Evolutionary conservation across 1,284 basidiomycete genomes (phyloP), one percentile per base, ranked within the genome.

Genomic region (Naganishia cerealis): DNA sequence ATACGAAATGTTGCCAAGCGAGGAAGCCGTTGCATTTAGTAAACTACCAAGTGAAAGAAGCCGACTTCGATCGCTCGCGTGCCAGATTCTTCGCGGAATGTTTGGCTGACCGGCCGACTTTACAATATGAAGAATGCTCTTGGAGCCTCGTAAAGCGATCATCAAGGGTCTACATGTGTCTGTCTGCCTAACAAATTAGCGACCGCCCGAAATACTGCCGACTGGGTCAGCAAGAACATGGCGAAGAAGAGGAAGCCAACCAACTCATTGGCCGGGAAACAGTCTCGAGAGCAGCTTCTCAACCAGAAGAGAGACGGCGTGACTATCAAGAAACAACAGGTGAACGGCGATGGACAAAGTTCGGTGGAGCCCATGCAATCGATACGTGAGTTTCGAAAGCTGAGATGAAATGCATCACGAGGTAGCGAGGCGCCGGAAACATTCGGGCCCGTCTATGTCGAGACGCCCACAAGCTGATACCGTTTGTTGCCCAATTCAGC

Each of bases 261-360:
- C 29, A 52, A 62, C 10, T 36, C 33, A 13, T 39, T 36, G 46
- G 58, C 58, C 5, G 59, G 48, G n/a, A 62, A 62, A 39, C 59
- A 62, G 21, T 62, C 59, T 15, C 48, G 59, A 8, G 59, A 62
- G 29, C 59, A 62, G 26, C 46, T 62, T 3, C 59, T 62, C 59
- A 62, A 52, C 52, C 59, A 62, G 48, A 48, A 62, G 48, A 62
- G 53, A 21, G 39, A 38, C 52, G 46, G 46, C 46, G 46, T 24
- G 24, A 7, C 46, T 50, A 4, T 50, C 7, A 50, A 50, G 46
- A 21, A 50, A 50, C 46, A 50, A n/a, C 46, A n/a, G 46, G 12
- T 24, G 46, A n/a, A 50, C 46, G 46, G 46, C n/a, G 24, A 50
- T 24, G 46, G 8, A 8, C 46, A 21, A 24, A 3, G 46, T 50